phyloP scores from a whole-genome alignment of 2,329 filamentous ascomycete genomes.

The Penicillium sp. region DNA sequence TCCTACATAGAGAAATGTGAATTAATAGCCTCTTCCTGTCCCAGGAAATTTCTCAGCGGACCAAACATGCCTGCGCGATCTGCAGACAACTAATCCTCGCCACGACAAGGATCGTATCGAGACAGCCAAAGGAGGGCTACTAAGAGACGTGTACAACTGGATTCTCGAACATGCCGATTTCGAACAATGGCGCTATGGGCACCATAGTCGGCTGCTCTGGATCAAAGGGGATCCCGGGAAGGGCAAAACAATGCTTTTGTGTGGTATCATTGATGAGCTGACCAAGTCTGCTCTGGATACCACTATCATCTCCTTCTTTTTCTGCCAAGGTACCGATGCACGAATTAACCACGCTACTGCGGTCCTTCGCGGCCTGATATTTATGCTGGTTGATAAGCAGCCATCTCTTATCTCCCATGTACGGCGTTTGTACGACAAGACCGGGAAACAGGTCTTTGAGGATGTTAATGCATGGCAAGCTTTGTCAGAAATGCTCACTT shows the following conservation, averaged over 20 bases:
- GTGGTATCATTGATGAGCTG: background rate
- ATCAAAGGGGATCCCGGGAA: background rate
- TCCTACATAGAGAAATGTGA: background rate
- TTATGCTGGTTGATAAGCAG: constrained; percentile 38
- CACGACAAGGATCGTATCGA: background rate
- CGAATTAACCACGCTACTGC: constrained; percentile 41
- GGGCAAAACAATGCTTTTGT: background rate
- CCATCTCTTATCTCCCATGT: constrained; percentile 38
- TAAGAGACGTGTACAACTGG: background rate
- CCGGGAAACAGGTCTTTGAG: constrained; percentile 37
- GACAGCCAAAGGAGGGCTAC: background rate
- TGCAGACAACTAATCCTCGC: constrained; percentile 13
- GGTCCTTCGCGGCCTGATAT: constrained; percentile 48
- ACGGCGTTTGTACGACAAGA: constrained; percentile 30
- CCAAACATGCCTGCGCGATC: constrained; percentile 1
- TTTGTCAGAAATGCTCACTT: constrained; percentile 40
- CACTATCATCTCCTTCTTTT: background rate
- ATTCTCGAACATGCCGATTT: background rate
- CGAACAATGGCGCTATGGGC: background rate
- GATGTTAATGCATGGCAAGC: constrained; percentile 39
- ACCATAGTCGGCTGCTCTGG: background rate
- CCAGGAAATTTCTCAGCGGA: background rate
- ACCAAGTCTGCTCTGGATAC: background rate
- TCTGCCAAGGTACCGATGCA: constrained; percentile 46
- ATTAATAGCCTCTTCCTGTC: background rate